Base-by-base conservation (phyloP, 164 flowering plant genomes). In the Berberis vulgaris region DNA sequence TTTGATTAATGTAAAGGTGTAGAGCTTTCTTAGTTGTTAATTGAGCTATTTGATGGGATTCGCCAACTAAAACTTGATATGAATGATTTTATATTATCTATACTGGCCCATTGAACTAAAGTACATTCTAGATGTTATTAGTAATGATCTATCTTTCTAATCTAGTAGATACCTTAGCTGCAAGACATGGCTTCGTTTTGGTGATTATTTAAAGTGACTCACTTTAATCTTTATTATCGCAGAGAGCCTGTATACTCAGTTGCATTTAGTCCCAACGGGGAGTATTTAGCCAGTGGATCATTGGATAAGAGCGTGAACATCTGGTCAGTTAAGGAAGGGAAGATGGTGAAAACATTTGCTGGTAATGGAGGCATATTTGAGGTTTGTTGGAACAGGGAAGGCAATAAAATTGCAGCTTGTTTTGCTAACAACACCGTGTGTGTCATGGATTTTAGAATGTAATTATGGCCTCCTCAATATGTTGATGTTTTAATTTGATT, bases 341-440 rank as follows among this genome's bases (percentile, higher is more conserved):
- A 80, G 85, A 73, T 93, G 10, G 85, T 93, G 62, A 88, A 81
- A 76, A 90, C 96, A n/a, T 90, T 78, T 76, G 71, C 71, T 1
- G 98, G 98, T 45, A 78, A 71, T 60, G 91, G 98, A 3, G 96
- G 97, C 45, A 88, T 93, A 58, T 93, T 93, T 73, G 97, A 93
- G 70, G 98, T 90, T 8, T 88, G 97, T 65, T 93, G 98, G 98
- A 93, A 86, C 76, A 89, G 81, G 71, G 98, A 85, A 76, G 98
- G 98, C 43, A 82, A 86, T 72, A 89, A 83, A 72, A 81, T 92
- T 52, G 98, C 96, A 59, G 98, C 91, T 6, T 92, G 96, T 72
- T 89, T 84, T 54, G 86, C 95, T 50, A 80, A 85, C 83, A 88
- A 83, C 60, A 80, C 86, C 0, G 90, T 93, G 0, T 89, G 92